Evolutionary conservation across 176 grass and related monocot species (phyloP).

Genomic region (Oryza punctata): DNA sequence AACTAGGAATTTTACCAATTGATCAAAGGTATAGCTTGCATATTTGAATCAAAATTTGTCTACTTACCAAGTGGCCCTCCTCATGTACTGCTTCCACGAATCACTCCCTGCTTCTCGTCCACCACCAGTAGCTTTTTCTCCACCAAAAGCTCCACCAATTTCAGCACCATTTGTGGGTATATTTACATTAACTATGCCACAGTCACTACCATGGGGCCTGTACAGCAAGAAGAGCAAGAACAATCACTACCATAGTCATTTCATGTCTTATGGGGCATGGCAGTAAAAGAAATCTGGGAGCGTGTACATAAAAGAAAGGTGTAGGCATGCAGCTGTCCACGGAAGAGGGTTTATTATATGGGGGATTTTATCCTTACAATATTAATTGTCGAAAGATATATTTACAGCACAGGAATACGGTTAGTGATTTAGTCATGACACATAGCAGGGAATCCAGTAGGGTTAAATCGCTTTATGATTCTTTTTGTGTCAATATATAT

Average conservation of each 20-base stretch:
- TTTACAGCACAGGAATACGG: neutral
- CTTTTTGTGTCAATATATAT: constrained; percentile 1
- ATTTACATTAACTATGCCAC: constrained; percentile 97
- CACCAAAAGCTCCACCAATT: constrained; percentile 99
- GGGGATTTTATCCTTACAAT: neutral
- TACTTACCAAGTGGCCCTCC: constrained; percentile 88
- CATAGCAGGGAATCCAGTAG: neutral
- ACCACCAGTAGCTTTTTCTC: constrained; percentile 95
- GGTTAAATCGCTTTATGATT: constrained; percentile 3
- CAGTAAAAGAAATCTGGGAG: neutral
- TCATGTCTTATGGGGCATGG: neutral
- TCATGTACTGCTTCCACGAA: constrained; percentile 99
- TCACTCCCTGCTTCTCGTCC: constrained; percentile 97
- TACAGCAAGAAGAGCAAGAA: constrained; percentile 46
- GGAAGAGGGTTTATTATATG: constrained; percentile 17
- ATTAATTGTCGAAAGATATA: neutral
- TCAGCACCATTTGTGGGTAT: constrained; percentile 99
- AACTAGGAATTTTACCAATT: neutral
- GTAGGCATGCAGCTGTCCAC: neutral
- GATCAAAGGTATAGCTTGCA: neutral
- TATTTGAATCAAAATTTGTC: constrained; percentile 17
- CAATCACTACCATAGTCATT: neutral
- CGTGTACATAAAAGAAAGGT: neutral
- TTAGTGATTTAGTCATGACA: neutral
- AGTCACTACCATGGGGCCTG: constrained; percentile 91